Percentiles rank a stretch among this genome's conserved stretches.
Conservation (phyloP, 2,329 filamentous ascomycete genomes). For the Ophiocordyceps camponoti-leonardi region DNA sequence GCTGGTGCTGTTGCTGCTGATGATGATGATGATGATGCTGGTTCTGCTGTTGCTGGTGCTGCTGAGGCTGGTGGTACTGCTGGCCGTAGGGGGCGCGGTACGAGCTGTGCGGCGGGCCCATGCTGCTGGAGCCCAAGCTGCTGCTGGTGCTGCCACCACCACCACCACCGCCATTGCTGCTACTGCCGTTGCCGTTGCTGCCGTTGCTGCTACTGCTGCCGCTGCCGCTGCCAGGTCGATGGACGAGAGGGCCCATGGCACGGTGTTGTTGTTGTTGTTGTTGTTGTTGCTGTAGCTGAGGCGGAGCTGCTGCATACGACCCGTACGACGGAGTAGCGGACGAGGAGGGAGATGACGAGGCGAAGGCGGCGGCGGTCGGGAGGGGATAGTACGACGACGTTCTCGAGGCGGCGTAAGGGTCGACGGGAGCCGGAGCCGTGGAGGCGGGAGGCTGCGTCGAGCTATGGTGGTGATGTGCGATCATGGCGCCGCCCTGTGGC, state of each 20-base stretch:
- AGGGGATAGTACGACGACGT: constrained; percentile 44
- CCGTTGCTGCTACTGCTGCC: no score
- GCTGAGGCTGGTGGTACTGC: constrained; percentile 24
- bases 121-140: constrained; percentile 4
- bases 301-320: no score
- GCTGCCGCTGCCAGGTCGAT: no score
- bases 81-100: constrained; percentile 19
- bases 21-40: constrained; percentile 24
- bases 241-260: not conserved
- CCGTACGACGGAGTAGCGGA: constrained; percentile 13
- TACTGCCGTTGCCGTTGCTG: no score
- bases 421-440: constrained; percentile 35
- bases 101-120: constrained; percentile 29
- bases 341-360: not conserved
- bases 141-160: no score
- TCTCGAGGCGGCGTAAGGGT: constrained; percentile 32
- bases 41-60: constrained; percentile 22
- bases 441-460: constrained; percentile 30
- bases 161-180: no score
- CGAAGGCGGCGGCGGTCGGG: constrained; percentile 12
- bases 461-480: constrained; percentile 8
- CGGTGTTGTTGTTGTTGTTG: no score
- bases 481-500: constrained; percentile 8
- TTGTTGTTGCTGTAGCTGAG: no score
- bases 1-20: constrained; percentile 26